Evolutionary conservation across 1,139 yeast genomes (phyloP).

Genomic region (Yamadazyma diddensiae): DNA sequence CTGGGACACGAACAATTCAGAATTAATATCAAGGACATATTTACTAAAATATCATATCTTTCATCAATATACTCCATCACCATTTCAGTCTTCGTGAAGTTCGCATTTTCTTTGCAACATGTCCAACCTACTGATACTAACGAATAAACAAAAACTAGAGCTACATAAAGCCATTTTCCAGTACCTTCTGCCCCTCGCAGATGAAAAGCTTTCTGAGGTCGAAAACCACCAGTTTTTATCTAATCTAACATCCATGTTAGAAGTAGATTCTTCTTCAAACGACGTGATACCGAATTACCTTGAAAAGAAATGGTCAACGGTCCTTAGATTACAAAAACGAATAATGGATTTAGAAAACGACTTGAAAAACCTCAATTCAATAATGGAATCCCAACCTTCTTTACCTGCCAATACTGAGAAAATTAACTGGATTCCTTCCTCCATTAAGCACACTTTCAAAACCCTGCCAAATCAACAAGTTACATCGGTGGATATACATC

Average conservation of each 20-base stretch:
- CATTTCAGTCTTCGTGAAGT: too few species aligned
- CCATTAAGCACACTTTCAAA: constrained; percentile 46
- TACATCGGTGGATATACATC: constrained; percentile 69
- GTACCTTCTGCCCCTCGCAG: constrained; percentile 41
- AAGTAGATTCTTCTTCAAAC: constrained; percentile 15
- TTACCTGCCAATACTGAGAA: constrained; percentile 26
- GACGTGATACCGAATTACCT: constrained; percentile 49
- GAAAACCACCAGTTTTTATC: constrained; percentile 7
- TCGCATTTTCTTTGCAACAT: too few species aligned
- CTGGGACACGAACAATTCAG: too few species aligned
- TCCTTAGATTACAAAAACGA: constrained; percentile 72
- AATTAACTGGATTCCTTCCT: constrained; percentile 68
- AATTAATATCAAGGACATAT: too few species aligned
- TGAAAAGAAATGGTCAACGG: constrained; percentile 89
- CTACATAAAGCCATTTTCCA: constrained; percentile 56
- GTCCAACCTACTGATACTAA: constrained; percentile 30
- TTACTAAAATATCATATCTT: too few species aligned
- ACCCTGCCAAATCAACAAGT: constrained; percentile 59
- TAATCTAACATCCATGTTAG: constrained; percentile 15
- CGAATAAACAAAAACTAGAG: constrained; percentile 51
- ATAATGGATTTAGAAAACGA: constrained; percentile 59
- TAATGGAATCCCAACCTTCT: constrained; percentile 35
- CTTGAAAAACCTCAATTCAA: constrained; percentile 36
- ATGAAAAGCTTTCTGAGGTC: constrained; percentile 16
- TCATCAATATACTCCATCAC: too few species aligned